Base-by-base conservation (phyloP, 2,329 filamentous ascomycete species). In the Colletotrichum lentis region DNA sequence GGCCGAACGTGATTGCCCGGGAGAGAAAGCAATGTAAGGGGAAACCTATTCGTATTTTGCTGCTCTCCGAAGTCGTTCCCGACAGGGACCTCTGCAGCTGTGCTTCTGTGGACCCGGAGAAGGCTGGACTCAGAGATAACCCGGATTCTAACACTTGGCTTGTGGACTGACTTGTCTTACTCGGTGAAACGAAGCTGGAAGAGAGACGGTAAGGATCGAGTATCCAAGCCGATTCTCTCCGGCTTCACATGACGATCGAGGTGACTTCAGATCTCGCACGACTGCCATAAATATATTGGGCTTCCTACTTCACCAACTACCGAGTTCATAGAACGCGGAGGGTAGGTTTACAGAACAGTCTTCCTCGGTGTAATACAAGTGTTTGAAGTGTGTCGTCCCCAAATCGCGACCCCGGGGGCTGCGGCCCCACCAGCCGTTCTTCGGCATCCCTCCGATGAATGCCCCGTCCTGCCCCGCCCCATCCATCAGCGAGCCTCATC, bases 401-500 rank as follows among this genome's bases (percentile, higher is more conserved):
- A 5, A 6, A 10, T 7, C 20, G 14, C n/a, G n/a, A n/a, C 14
- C 50, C 11, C 18, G 50, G 6, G 2, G 5, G 4, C 27, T 16
- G 39, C n/a, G 22, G n/a, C n/a, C 12, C 52, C 24, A 43, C 14
- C 49, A 24, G 24, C 47, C 31, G 31, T 22, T 31, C 37, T 24
- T 16, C 4, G 37, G 18, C 20, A 10, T 24, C 8, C 24, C 16
- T 22, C 31, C 24, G 49, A 35, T 1, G 37, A 49, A 35, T 2
- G 1, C 35, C 14, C 54, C 44, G 31, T 39, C 16, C 41, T 16
- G 49, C 31, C 12, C 41, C 39, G 53, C 54, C 37, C 11, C 20
- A 57, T 20, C 60, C 53, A 31, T n/a, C 52, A 27, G 31, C 39
- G 8, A 31, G 3, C 11, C 22, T 53, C 53, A 58, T 58, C 41